Evolutionary conservation across 208 protist genomes (phyloP).

Genomic region (Acanthamoeba healyi): DNA sequence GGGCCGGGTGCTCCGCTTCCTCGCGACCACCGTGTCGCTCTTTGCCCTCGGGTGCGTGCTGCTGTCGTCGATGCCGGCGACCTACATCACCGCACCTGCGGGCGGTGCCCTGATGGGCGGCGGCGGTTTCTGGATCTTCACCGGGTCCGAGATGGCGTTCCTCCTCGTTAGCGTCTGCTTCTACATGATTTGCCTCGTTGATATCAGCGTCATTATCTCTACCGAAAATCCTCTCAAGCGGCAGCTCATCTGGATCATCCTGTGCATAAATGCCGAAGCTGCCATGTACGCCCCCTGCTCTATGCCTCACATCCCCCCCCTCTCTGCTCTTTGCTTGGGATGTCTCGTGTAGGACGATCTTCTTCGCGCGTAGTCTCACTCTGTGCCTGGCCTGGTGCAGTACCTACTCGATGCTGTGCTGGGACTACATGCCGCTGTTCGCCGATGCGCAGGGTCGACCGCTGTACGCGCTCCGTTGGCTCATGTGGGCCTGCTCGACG

Average conservation of each 20-base stretch:
- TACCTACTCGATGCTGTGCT: not conserved
- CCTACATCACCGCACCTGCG: too few species aligned
- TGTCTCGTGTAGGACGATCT: not conserved
- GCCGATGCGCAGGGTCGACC: not conserved
- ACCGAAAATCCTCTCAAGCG: slow-evolving; percentile 28
- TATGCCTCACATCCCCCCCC: not conserved
- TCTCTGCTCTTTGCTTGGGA: not conserved
- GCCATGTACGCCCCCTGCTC: not conserved
- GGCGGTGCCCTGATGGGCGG: not conserved
- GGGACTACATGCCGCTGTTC: not conserved
- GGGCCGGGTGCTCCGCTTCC: not conserved
- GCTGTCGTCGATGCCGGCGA: not conserved
- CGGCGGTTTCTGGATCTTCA: not conserved
- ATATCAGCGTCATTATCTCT: not conserved
- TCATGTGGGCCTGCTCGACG: slow-evolving; percentile 26
- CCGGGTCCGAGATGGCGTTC: not conserved
- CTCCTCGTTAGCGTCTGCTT: not conserved
- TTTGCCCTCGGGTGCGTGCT: not conserved
- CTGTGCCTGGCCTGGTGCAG: not conserved
- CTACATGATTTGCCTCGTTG: not conserved
- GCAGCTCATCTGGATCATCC: not conserved
- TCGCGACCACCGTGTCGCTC: not conserved
- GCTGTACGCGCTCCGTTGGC: not conserved
- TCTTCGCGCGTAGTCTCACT: not conserved
- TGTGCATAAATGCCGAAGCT: not conserved